phyloP scores from a whole-genome alignment of 768 basidiomycete genomes.

The Cystofilobasidium macerans region DNA sequence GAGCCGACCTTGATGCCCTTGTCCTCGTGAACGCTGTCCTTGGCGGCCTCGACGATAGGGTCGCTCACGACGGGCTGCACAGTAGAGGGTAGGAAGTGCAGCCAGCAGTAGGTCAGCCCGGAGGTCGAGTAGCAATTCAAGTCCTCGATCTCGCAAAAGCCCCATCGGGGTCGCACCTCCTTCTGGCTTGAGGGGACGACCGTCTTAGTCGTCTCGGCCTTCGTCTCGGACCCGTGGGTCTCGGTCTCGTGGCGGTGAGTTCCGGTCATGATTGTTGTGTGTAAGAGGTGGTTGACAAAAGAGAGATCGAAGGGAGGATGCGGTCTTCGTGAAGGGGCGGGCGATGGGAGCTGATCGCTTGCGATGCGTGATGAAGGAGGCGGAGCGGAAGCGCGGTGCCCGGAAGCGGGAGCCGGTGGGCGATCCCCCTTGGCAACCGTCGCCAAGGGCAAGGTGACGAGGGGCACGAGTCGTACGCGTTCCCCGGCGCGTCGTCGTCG shows the following conservation, averaged over 20 bases:
- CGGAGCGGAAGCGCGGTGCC: too few relatives aligned
- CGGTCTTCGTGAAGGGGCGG: background rate
- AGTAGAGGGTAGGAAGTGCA: too few relatives aligned
- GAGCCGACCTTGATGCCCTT: background rate
- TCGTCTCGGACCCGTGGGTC: background rate
- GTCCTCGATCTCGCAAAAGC: background rate
- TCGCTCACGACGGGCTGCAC: background rate
- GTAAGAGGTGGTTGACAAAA: background rate
- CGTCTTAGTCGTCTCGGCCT: background rate
- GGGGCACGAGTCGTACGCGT: too few relatives aligned
- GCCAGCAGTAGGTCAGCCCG: background rate
- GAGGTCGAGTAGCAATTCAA: background rate
- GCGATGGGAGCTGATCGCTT: too few relatives aligned
- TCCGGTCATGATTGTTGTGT: background rate
- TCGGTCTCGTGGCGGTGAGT: background rate
- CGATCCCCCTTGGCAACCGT: too few relatives aligned
- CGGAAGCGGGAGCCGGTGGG: too few relatives aligned
- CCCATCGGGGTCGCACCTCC: background rate
- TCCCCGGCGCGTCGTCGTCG: too few relatives aligned
- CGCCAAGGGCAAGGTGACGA: too few relatives aligned
- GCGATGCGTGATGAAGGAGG: background rate
- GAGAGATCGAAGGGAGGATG: background rate
- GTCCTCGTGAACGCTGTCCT: background rate
- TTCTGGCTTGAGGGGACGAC: background rate
- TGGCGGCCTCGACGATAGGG: background rate